Base-by-base conservation (phyloP, 495 filamentous ascomycete species). In the Aspergillus ostianus region DNA sequence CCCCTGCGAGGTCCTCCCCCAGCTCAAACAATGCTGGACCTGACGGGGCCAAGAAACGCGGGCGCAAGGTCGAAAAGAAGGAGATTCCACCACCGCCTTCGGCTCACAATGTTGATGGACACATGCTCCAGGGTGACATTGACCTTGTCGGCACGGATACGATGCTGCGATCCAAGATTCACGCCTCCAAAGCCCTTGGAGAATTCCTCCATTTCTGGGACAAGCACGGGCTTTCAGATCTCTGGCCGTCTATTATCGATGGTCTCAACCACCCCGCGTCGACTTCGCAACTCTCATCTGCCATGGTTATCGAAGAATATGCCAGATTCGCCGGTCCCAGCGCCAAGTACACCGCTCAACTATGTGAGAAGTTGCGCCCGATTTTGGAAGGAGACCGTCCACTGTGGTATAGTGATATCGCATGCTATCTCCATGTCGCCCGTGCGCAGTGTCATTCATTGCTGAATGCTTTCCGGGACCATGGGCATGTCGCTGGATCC, bases 111-210 rank as follows among this genome's bases (percentile, higher is more conserved):
- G 91, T 98, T 41, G 94, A 98, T 68, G 94, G 91, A 18, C 92
- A 95, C 66, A 97, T 98, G 91, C 91, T 98, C 74, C 90, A 92
- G 66, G 94, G 94, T 47, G 94, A 98, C 67, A 87, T 97, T 55
- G 94, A 98, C 64, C 77, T 98, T 47, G 92, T 98, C 27, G 93
- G 95, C 49, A 79, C 87, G 52, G 95, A 98, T 56, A 87, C 86
- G 5, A 83, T 98, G 65, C 82, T 97, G 56, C 84, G 93, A 63
- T 96, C 93, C 7, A 92, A 92, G 70, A 87, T 96, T 44, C 89
- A 85, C 66, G 90, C 92, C 7, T 89, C 92, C 19, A 84, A 82
- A 67, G 95, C 94, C 15, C 83, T 97, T 63, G 94, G 93, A 29
- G 67, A 78, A 49, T 61, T 81, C 23, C 64, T 81, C 2, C 72